Base-by-base conservation (phyloP, 768 basidiomycete species). In the Mrakia gelida region DNA sequence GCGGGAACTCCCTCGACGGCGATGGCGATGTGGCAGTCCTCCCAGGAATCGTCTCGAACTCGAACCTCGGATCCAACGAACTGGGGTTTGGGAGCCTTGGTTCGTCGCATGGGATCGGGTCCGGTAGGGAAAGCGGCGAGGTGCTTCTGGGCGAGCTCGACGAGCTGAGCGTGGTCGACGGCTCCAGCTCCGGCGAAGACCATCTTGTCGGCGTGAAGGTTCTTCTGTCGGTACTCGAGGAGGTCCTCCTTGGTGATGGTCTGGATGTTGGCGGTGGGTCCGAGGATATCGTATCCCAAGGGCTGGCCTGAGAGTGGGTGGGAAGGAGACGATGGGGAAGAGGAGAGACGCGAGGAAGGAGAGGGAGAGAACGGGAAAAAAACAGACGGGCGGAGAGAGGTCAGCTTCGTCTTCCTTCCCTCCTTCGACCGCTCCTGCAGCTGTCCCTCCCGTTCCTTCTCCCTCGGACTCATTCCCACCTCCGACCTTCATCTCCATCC, bases 161-260 rank as follows among this genome's bases (percentile, higher is more conserved):
- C 94, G 79, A 98, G 91, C 81, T 93, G 91, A 23, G 87, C 86
- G 86, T 98, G 97, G 81, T 95, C 91, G 80, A 98, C 92, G 80
- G 95, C 96, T 77, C 97, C 97, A 72, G 96, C 90, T 77, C 96
- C 97, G 81, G 97, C 96, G 79, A 99, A 91, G 79, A 97, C 95
- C 94, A 99, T 98, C 79, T 96, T 93, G 87, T 99, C 96, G 63
- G 95, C 91, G 73, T 94, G 96, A 87, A 98, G 98, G 88, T 99
- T 98, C 81, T 92, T 95, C 85, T 94, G 90, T 87, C 98, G 98
- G 87, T 98, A 99, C 32, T 87, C 88, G 30, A 88, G 85, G 62
- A 99, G 90, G 85, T 98, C 95, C 80, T 92, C 90, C 70, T 92
- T 91, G 85, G 91, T 90, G 87, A 99, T 95, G 77, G 96, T 97